Evolutionary conservation across 768 basidiomycete genomes (phyloP).

Genomic region (Amylocystis lapponica): DNA sequence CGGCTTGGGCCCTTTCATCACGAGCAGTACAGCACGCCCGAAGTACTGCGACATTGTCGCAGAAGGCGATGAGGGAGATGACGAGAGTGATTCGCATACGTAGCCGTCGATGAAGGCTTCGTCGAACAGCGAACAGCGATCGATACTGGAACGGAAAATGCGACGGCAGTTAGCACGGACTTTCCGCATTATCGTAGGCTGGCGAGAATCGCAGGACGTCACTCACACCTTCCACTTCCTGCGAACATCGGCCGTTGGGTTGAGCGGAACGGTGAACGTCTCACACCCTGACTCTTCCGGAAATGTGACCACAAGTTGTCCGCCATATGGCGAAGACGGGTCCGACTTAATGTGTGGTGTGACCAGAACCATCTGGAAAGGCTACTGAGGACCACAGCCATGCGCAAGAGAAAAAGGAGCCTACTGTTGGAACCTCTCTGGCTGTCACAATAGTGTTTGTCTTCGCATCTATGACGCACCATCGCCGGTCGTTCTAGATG

Average conservation of each 20-base stretch:
- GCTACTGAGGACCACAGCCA: background rate
- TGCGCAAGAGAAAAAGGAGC: constrained; percentile 3
- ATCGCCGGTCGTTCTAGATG: constrained; percentile 62
- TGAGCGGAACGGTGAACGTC: constrained; percentile 53
- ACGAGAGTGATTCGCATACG: constrained; percentile 44
- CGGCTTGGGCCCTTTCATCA: constrained; percentile 57
- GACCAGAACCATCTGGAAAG: constrained; percentile 61
- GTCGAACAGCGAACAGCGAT: background rate
- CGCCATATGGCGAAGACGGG: constrained; percentile 37
- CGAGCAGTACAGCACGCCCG: constrained; percentile 52
- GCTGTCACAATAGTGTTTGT: constrained; percentile 59
- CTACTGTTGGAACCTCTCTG: constrained; percentile 54
- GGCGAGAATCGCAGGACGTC: background rate
- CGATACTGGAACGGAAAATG: background rate
- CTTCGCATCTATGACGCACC: constrained; percentile 59
- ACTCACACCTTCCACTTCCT: constrained; percentile 53
- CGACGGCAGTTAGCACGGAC: background rate
- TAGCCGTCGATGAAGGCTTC: constrained; percentile 52
- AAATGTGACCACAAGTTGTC: constrained; percentile 50
- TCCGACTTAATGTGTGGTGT: constrained; percentile 48
- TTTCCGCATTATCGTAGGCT: background rate
- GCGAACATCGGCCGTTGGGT: constrained; percentile 44
- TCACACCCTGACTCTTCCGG: constrained; percentile 54
- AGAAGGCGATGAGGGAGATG: constrained; percentile 40
- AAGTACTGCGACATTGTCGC: constrained; percentile 56